A percentile compares a stretch with the other conserved stretches of the same genome.
phyloP scores from a whole-genome alignment of 2,329 filamentous ascomycete genomes.

The Fusarium aywerte region DNA sequence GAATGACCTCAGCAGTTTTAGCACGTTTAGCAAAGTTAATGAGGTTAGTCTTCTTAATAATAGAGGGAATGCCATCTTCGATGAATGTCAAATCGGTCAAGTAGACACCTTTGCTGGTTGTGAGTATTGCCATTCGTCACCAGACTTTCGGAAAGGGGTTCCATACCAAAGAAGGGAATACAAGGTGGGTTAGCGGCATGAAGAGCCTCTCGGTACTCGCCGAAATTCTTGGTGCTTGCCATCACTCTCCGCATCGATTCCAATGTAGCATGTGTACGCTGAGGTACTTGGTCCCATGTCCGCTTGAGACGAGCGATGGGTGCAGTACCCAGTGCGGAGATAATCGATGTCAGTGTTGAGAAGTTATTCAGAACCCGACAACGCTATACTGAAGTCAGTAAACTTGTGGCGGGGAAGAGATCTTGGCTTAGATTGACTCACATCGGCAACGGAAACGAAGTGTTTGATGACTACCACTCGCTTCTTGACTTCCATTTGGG shows the following conservation, averaged over 20 bases:
- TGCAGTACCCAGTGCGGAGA: slow-evolving; percentile 92
- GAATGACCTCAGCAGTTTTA: slow-evolving; percentile 98
- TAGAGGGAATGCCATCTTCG: slow-evolving; percentile 95
- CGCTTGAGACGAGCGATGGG: slow-evolving; percentile 93
- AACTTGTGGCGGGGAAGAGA: neutral
- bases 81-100: slow-evolving; percentile 98
- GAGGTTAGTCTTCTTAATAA: slow-evolving; percentile 94
- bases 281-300: slow-evolving; percentile 94
- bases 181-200: slow-evolving; percentile 95
- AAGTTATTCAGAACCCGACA: slow-evolving; percentile 95
- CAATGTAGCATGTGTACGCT: slow-evolving; percentile 80
- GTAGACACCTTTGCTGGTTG: slow-evolving; percentile 77
- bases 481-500: slow-evolving; percentile 93
- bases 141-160: neutral
- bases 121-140: slow-evolving; percentile 12
- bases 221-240: slow-evolving; percentile 98
- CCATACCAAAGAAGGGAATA: slow-evolving; percentile 94
- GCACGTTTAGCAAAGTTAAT: slow-evolving; percentile 99
- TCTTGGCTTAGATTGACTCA: slow-evolving; percentile 60
- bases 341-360: slow-evolving; percentile 96
- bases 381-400: slow-evolving; percentile 69
- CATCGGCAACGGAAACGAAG: slow-evolving; percentile 95
- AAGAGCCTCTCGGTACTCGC: slow-evolving; percentile 92
- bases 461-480: slow-evolving; percentile 98
- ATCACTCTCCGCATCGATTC: slow-evolving; percentile 95